Percentiles rank a stretch among this genome's conserved stretches.
These are phyloP conservation scores for Exobasidium cylindrosporum DNA, from an alignment of 1,284 basidiomycete genomes.

Conservation along the genomic window DNA sequence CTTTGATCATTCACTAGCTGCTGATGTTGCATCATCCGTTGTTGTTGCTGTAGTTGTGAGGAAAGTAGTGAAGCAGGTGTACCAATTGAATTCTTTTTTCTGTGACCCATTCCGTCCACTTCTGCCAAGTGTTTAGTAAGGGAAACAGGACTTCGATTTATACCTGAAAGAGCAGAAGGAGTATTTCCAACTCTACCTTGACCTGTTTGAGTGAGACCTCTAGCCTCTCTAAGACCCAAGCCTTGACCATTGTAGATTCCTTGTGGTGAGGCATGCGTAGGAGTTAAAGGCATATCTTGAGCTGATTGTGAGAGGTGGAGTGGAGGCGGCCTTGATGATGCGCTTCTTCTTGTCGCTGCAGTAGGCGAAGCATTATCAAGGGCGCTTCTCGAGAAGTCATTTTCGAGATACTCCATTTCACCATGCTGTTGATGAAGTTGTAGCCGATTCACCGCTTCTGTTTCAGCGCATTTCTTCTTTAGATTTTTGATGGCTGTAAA, in stretches of 20 bases:
- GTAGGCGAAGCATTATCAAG: neutral
- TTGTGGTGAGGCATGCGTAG: slow-evolving; percentile 20
- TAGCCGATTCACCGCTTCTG: slow-evolving; percentile 11
- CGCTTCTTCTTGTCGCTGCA: slow-evolving; percentile 12
- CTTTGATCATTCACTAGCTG: slow-evolving; percentile 1
- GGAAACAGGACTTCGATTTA: slow-evolving; percentile 1
- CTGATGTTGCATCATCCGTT: neutral
- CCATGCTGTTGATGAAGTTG: slow-evolving; percentile 9
- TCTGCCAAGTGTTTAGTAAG: neutral
- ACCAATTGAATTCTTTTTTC: slow-evolving; percentile 38
- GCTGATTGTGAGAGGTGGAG: slow-evolving; percentile 18
- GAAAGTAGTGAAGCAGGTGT: neutral
- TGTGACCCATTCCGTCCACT: slow-evolving; percentile 17
- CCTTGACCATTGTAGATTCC: slow-evolving; percentile 30
- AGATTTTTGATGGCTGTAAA: slow-evolving; percentile 48
- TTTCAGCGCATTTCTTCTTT: slow-evolving; percentile 39
- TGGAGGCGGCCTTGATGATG: slow-evolving; percentile 29
- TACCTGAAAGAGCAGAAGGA: neutral
- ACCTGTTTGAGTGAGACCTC: slow-evolving; percentile 32
- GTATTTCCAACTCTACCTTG: slow-evolving; percentile 16
- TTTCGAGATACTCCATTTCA: neutral
- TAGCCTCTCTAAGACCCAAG: slow-evolving; percentile 33
- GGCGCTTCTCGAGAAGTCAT: neutral
- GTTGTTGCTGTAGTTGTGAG: neutral
- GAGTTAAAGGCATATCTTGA: slow-evolving; percentile 13